Percentiles rank a stretch among this genome's conserved stretches.
Conservation (phyloP, 1,139 yeast genomes). For the Pichia sp. region DNA sequence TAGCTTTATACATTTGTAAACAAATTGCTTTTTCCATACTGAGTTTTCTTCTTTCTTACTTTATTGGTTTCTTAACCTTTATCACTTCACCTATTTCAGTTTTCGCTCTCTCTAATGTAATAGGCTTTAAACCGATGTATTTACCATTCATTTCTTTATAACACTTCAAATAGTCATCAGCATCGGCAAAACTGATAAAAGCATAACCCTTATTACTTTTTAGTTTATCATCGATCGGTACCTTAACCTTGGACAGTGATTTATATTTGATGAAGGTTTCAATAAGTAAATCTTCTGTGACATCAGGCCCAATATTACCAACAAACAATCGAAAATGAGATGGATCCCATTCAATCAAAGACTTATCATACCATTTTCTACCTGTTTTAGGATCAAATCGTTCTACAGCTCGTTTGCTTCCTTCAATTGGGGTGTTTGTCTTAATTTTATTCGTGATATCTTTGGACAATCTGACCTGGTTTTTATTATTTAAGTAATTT, state of each 20-base stretch:
- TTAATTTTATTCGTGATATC: conserved; percentile 2
- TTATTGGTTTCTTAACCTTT: conserved; percentile 1
- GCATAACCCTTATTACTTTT: conserved; percentile 54
- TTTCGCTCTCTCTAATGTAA: conserved; percentile 60
- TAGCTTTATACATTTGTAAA: background rate
- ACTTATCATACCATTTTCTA: conserved; percentile 38
- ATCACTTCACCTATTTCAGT: conserved; percentile 18
- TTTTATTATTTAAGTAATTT: conserved; percentile 27
- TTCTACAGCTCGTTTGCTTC: conserved; percentile 8
- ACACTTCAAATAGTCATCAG: conserved; percentile 60
- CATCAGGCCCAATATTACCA: conserved; percentile 68
- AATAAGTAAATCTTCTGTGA: conserved; percentile 44
- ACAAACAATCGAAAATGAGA: conserved; percentile 65
- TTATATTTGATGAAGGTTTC: conserved; percentile 45
- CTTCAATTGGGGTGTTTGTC: background rate
- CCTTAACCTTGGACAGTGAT: conserved; percentile 43
- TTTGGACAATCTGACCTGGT: conserved; percentile 5
- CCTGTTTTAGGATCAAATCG: conserved; percentile 23
- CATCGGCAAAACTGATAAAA: conserved; percentile 53
- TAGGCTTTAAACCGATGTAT: conserved; percentile 68
- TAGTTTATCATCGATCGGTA: conserved; percentile 37
- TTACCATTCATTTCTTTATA: conserved; percentile 72
- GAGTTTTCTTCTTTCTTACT: background rate
- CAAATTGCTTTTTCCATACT: background rate
- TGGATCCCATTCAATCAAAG: conserved; percentile 33